Conservation (phyloP, 768 basidiomycete genomes). For the Tylopilus vinaceipallidus region DNA sequence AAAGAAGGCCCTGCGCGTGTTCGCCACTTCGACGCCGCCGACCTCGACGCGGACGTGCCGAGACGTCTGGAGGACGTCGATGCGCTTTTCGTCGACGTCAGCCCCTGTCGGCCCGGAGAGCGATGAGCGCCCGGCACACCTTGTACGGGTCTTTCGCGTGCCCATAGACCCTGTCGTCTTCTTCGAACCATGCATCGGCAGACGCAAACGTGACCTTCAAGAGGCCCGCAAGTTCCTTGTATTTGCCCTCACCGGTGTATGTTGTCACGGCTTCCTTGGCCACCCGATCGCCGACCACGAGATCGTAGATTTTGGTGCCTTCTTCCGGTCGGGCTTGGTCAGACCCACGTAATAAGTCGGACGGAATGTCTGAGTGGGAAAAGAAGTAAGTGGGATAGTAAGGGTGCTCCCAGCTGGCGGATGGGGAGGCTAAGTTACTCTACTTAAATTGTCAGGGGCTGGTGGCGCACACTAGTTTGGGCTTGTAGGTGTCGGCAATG, state of each 20-base stretch:
- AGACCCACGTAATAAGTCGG: slow-evolving; percentile 38
- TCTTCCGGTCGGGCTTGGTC: slow-evolving; percentile 30
- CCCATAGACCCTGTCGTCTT: slow-evolving; percentile 58
- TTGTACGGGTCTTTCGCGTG: slow-evolving; percentile 73
- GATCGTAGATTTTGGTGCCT: slow-evolving; percentile 41
- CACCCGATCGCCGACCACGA: slow-evolving; percentile 41
- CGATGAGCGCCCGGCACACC: too few relatives aligned
- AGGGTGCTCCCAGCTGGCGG: slow-evolving; percentile 52
- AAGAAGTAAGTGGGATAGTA: slow-evolving; percentile 60
- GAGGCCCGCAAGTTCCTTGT: slow-evolving; percentile 44
- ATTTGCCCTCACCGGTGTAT: slow-evolving; percentile 26
- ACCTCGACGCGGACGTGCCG: slow-evolving; percentile 59
- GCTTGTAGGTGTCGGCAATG: slow-evolving; percentile 53
- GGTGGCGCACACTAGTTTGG: slow-evolving; percentile 56
- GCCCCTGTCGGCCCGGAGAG: too few relatives aligned
- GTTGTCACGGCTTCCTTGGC: slow-evolving; percentile 41
- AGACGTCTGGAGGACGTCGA: slow-evolving; percentile 60
- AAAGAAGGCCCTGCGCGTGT: slow-evolving; percentile 51
- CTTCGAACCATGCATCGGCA: slow-evolving; percentile 67
- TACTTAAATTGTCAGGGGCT: neutral
- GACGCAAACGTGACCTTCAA: slow-evolving; percentile 48
- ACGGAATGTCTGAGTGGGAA: slow-evolving; percentile 41
- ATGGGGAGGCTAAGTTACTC: neutral
- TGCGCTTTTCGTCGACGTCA: slow-evolving; percentile 43
- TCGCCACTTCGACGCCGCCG: slow-evolving; percentile 61